A percentile compares a stretch with the other conserved stretches of the same genome.
Evolutionary conservation across 179 eudicot genomes (phyloP).

Genomic region (Gypsophila paniculata): DNA sequence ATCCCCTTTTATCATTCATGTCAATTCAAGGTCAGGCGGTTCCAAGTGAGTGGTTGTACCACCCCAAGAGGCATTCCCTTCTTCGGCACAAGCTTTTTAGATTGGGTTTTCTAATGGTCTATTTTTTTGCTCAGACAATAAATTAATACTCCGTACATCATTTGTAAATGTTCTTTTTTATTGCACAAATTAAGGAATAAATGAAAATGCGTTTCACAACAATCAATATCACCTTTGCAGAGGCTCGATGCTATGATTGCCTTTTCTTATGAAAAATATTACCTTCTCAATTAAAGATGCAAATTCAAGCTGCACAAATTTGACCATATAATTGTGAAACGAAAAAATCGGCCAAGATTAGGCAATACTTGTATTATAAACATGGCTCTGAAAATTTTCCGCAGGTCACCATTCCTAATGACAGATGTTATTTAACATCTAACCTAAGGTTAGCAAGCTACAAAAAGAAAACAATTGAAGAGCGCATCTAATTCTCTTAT

Average conservation of each 20-base stretch:
- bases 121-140: too few relatives aligned
- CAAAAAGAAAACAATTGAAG: conserved; percentile 17
- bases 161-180: too few relatives aligned
- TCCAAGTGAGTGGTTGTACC: not conserved
- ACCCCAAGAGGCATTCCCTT: not conserved
- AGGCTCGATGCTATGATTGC: too few relatives aligned
- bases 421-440: not conserved
- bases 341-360: conserved; percentile 4
- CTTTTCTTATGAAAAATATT: too few relatives aligned
- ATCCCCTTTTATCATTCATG: conserved; percentile 8
- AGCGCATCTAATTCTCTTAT: conserved; percentile 18
- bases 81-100: not conserved
- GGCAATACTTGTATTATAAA: conserved; percentile 4
- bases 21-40: too few relatives aligned
- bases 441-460: conserved; percentile 14
- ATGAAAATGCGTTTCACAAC: too few relatives aligned
- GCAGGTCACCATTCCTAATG: conserved; percentile 2
- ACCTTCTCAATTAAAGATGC: too few relatives aligned
- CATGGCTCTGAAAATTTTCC: conserved; percentile 17
- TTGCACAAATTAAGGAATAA: too few relatives aligned
- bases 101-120: too few relatives aligned
- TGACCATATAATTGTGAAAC: not conserved
- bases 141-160: too few relatives aligned
- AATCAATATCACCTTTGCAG: too few relatives aligned
- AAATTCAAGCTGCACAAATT: not conserved